Conservation (phyloP, 1,284 basidiomycete genomes). For the Bjerkandera adusta region DNA sequence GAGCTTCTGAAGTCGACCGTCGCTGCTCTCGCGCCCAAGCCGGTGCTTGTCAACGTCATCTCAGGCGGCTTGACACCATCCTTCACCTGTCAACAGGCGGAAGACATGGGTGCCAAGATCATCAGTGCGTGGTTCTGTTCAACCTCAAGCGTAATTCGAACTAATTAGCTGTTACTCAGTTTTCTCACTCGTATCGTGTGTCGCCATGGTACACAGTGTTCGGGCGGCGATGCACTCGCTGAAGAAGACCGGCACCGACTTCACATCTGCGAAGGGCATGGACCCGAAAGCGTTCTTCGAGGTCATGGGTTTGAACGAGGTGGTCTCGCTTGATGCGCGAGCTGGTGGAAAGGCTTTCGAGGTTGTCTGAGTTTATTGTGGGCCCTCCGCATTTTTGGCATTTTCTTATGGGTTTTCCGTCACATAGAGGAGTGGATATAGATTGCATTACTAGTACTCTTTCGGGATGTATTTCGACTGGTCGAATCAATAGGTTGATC, state of each 20-base stretch:
- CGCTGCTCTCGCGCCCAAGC: constrained; percentile 65
- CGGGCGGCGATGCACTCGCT: constrained; percentile 71
- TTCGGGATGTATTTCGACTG: too few relatives aligned
- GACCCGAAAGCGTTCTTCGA: constrained; percentile 75
- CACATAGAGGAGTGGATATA: too few relatives aligned
- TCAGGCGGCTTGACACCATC: constrained; percentile 75
- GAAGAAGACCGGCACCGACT: constrained; percentile 76
- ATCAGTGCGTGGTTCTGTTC: constrained; percentile 55
- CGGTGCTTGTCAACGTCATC: constrained; percentile 76
- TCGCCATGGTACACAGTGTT: constrained; percentile 70
- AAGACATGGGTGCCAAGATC: constrained; percentile 69
- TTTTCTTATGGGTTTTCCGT: too few relatives aligned
- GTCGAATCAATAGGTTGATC: too few relatives aligned
- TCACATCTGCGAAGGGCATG: constrained; percentile 69
- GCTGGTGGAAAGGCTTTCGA: constrained; percentile 62
- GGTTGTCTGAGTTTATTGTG: constrained; percentile 45
- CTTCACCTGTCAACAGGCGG: constrained; percentile 67
- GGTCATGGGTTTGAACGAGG: constrained; percentile 63
- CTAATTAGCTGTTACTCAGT: constrained; percentile 37
- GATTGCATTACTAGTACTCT: too few relatives aligned
- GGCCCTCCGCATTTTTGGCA: too few relatives aligned
- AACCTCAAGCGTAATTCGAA: not conserved
- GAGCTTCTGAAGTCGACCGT: constrained; percentile 66
- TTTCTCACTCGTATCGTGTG: constrained; percentile 69
- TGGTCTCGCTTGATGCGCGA: constrained; percentile 53